Percentiles rank a stretch among this genome's conserved stretches.
Conservation (phyloP, 2,329 filamentous ascomycete species). For the Calonectria henricotiae region DNA sequence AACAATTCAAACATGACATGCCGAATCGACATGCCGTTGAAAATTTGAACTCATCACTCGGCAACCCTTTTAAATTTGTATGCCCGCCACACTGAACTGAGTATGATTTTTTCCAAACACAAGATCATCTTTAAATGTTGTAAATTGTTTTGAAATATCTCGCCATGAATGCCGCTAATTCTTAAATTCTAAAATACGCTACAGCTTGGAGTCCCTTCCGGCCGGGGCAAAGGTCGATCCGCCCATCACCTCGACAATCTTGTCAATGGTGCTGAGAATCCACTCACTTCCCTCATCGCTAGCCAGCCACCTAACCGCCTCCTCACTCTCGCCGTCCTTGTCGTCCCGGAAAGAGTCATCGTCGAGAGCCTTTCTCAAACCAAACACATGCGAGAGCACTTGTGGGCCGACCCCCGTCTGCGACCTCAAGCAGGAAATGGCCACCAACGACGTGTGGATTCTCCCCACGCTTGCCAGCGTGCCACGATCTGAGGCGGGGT, state of each 20-base stretch:
- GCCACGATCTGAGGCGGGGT: constrained; percentile 69
- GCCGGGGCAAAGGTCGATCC: constrained; percentile 59
- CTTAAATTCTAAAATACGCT: constrained; percentile 24
- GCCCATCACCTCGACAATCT: constrained; percentile 64
- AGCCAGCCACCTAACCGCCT: constrained; percentile 61
- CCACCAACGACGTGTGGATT: constrained; percentile 81
- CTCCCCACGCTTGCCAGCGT: constrained; percentile 74
- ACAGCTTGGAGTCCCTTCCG: constrained; percentile 48
- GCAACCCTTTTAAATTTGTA: neutral
- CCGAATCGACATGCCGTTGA: neutral
- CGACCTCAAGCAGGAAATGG: constrained; percentile 81
- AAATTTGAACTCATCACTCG: neutral
- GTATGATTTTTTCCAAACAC: too few species aligned
- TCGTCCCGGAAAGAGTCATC: constrained; percentile 71
- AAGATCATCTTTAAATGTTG: neutral
- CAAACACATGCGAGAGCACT: constrained; percentile 86
- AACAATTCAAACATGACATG: neutral
- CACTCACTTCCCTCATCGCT: constrained; percentile 66
- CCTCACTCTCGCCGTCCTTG: constrained; percentile 56
- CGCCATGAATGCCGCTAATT: constrained; percentile 16
- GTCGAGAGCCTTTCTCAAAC: constrained; percentile 82
- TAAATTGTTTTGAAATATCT: neutral
- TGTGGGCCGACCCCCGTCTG: constrained; percentile 89
- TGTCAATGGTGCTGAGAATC: constrained; percentile 64
- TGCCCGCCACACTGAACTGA: too few species aligned